Conservation (phyloP, 768 basidiomycete genomes). For the Mycena amicta region DNA sequence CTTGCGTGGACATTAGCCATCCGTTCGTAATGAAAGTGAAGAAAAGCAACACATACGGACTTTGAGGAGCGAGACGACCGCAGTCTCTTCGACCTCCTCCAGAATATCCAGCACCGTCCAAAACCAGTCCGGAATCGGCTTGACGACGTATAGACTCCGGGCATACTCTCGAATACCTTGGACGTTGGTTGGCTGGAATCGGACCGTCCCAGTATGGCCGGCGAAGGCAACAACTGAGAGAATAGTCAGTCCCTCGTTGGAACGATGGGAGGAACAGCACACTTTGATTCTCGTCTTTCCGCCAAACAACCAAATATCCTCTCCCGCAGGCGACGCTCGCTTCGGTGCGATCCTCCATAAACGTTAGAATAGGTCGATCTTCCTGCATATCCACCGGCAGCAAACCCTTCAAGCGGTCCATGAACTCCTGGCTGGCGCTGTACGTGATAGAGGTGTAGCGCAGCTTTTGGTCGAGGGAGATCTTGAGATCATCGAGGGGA, state of each 20-base stretch:
- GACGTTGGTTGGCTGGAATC: constrained; percentile 14
- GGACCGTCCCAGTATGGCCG: constrained; percentile 13
- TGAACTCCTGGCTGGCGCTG: constrained; percentile 8
- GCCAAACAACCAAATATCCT: constrained; percentile 12
- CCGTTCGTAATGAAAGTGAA: neutral
- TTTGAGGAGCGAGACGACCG: constrained; percentile 4
- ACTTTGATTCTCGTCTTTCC: neutral
- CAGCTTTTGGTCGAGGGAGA: constrained; percentile 29
- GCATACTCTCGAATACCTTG: constrained; percentile 20
- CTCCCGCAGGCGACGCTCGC: constrained; percentile 20
- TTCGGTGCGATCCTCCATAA: constrained; percentile 19
- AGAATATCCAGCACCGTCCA: constrained; percentile 32
- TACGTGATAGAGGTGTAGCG: constrained; percentile 25
- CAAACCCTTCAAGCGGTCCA: constrained; percentile 14
- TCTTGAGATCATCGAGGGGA: constrained; percentile 20
- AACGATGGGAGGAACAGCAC: neutral
- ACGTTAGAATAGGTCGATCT: constrained; percentile 14
- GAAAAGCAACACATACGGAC: constrained; percentile 1
- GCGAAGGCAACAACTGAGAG: constrained; percentile 15
- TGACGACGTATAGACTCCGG: constrained; percentile 7
- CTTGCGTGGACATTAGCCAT: constrained; percentile 13
- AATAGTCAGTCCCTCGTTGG: neutral
- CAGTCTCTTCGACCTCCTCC: constrained; percentile 26
- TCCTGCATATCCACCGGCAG: constrained; percentile 22
- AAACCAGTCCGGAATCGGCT: constrained; percentile 31